A percentile compares a stretch with the other conserved stretches of the same genome.
These are phyloP conservation scores for Dendryphion nanum DNA, from an alignment of 2,329 filamentous ascomycete species.

Conservation along the genomic window DNA sequence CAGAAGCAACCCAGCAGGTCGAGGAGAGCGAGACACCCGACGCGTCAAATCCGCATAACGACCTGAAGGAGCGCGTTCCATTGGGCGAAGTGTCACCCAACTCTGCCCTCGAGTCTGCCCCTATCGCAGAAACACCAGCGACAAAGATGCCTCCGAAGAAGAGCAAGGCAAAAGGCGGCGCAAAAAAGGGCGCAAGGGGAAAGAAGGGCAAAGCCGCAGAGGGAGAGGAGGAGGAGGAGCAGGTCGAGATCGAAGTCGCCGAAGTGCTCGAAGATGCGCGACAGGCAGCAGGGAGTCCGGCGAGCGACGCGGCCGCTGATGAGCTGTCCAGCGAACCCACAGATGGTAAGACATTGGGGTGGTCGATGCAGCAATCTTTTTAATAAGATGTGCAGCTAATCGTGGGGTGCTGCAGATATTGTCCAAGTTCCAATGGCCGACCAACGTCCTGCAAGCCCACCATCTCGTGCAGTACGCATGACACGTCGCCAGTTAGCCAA, in stretches of 20 bases:
- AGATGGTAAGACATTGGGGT: slow-evolving; percentile 16
- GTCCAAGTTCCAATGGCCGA: slow-evolving; percentile 17
- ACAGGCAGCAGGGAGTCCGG: slow-evolving; percentile 16
- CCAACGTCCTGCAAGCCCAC: slow-evolving; percentile 21
- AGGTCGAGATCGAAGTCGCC: slow-evolving; percentile 11
- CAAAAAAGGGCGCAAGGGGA: slow-evolving; percentile 30
- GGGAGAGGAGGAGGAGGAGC: slow-evolving; percentile 11
- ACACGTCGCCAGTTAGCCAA: slow-evolving; percentile 37
- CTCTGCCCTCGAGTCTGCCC: slow-evolving; percentile 16
- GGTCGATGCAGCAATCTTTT: slow-evolving; percentile 2
- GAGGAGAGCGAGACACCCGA: slow-evolving; percentile 37
- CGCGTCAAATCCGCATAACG: slow-evolving; percentile 17
- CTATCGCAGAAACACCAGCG: slow-evolving; percentile 16
- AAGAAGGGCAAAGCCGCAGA: slow-evolving; percentile 28
- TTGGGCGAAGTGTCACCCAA: slow-evolving; percentile 44
- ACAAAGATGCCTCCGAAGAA: slow-evolving; percentile 33
- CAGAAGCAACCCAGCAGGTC: slow-evolving; percentile 36
- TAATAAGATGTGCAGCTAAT: slow-evolving; percentile 14
- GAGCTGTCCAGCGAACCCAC: slow-evolving; percentile 11
- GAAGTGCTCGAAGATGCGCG: slow-evolving; percentile 20
- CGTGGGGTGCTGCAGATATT: slow-evolving; percentile 13
- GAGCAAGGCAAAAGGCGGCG: slow-evolving; percentile 26
- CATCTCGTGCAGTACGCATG: slow-evolving; percentile 27
- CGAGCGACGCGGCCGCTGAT: slow-evolving; percentile 20
- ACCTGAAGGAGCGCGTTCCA: slow-evolving; percentile 32